These are phyloP conservation scores for Cutaneotrichosporon sp. DNA, from an alignment of 1,284 basidiomycete genomes.

Conservation along the genomic window DNA sequence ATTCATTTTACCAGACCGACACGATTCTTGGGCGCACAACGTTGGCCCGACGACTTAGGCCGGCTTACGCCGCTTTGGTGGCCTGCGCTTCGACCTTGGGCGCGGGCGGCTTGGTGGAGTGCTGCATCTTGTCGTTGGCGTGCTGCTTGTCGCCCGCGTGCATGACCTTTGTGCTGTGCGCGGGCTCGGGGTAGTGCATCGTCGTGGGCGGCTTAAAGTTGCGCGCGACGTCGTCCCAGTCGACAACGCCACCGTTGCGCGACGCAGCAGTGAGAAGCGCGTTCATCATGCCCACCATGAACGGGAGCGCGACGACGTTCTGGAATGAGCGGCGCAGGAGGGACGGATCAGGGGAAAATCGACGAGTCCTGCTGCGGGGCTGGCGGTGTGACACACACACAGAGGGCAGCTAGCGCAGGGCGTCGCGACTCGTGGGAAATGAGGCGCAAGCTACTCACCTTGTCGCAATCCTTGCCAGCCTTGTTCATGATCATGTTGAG, in stretches of 20 bases:
- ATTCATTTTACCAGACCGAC: too few relatives aligned
- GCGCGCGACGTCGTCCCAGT: constrained; percentile 2
- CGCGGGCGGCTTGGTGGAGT: too few relatives aligned
- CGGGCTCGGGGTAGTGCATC: too few relatives aligned
- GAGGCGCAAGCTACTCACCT: not conserved
- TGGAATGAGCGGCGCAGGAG: not conserved
- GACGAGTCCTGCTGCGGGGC: not conserved
- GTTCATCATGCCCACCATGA: constrained; percentile 2
- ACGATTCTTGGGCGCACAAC: too few relatives aligned
- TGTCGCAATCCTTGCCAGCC: not conserved
- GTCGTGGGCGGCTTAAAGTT: not conserved
- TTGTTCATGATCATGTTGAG: constrained; percentile 2
- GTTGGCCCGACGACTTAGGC: too few relatives aligned
- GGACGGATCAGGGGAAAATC: not conserved
- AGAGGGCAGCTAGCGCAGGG: too few relatives aligned
- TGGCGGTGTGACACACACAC: too few relatives aligned
- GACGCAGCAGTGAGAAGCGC: not conserved
- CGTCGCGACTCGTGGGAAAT: not conserved
- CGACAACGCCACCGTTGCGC: not conserved
- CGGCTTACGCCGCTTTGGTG: too few relatives aligned
- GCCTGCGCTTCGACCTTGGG: too few relatives aligned
- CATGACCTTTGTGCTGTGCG: too few relatives aligned
- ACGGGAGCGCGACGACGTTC: not conserved
- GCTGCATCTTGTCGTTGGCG: too few relatives aligned
- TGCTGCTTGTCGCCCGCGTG: too few relatives aligned